Percentiles rank a stretch among this genome's conserved stretches.
phyloP scores from a whole-genome alignment of 495 filamentous ascomycete genomes.

The Aspergillus heteromorphus region DNA sequence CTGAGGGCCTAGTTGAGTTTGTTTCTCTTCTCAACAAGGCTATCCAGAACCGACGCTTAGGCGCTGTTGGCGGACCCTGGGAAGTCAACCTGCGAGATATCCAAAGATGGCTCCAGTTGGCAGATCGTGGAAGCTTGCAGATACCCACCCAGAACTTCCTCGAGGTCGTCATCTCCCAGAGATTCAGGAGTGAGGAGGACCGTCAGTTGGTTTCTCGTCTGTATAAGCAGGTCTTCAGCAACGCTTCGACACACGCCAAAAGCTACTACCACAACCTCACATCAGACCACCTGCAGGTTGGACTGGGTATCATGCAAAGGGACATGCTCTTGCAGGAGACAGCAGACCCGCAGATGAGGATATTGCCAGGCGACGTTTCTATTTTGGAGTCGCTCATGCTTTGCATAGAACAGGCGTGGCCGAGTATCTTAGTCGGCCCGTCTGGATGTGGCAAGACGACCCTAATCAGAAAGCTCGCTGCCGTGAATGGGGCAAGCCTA shows the following conservation, averaged over 20 bases:
- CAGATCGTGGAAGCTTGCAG: slow-evolving; percentile 43
- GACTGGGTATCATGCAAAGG: slow-evolving; percentile 63
- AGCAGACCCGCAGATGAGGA: slow-evolving; percentile 48
- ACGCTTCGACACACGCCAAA: slow-evolving; percentile 27
- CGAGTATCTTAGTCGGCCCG: slow-evolving; percentile 80
- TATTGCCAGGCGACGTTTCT: slow-evolving; percentile 53
- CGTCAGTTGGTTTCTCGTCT: slow-evolving; percentile 55
- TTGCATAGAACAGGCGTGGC: slow-evolving; percentile 79
- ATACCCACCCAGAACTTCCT: slow-evolving; percentile 65
- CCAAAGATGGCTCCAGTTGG: slow-evolving; percentile 78
- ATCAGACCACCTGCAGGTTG: slow-evolving; percentile 68
- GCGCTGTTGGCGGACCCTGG: slow-evolving; percentile 83
- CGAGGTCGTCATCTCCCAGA: slow-evolving; percentile 77
- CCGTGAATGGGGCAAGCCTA: slow-evolving; percentile 63
- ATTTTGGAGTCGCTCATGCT: slow-evolving; percentile 82
- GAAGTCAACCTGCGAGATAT: slow-evolving; percentile 96
- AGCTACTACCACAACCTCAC: slow-evolving; percentile 63
- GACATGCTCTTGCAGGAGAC: slow-evolving; percentile 52
- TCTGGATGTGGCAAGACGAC: slow-evolving; percentile 84
- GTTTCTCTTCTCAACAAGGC: slow-evolving; percentile 70
- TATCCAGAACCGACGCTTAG: slow-evolving; percentile 62
- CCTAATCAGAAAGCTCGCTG: slow-evolving; percentile 72
- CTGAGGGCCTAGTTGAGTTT: slow-evolving; percentile 66
- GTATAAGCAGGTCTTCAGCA: slow-evolving; percentile 52
- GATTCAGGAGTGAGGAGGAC: slow-evolving; percentile 73